Percentiles rank a stretch among this genome's conserved stretches.
phyloP scores from a whole-genome alignment of 176 grass and related monocot genomes.

The Panicum miliaceum region DNA sequence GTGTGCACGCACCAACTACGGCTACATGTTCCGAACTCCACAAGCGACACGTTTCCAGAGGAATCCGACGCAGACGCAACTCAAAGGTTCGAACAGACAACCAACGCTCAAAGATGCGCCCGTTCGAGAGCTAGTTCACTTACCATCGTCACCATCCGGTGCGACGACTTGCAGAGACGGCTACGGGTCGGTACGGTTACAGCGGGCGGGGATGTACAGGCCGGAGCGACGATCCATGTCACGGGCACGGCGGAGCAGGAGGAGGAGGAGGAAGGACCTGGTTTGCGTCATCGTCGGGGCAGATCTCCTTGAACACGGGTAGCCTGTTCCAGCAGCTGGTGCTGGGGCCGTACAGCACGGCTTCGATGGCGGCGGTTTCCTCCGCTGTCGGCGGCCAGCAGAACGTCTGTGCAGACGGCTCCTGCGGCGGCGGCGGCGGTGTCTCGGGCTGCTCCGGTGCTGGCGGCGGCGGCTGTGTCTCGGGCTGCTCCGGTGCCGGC shows the following conservation, averaged over 20 bases:
- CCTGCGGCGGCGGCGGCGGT: no score
- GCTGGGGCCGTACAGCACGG: constrained; percentile 10
- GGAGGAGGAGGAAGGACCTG: background rate
- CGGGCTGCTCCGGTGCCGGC: background rate
- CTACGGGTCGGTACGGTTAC: background rate
- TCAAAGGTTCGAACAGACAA: background rate
- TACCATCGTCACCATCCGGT: background rate
- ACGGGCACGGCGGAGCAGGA: background rate
- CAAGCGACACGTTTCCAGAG: constrained; percentile 20
- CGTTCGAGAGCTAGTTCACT: background rate
- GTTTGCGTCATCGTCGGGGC: background rate
- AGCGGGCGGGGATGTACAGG: background rate
- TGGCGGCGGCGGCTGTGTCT: background rate
- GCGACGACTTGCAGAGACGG: background rate
- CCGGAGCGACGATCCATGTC: background rate
- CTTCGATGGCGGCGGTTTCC: background rate
- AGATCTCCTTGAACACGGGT: constrained; percentile 42
- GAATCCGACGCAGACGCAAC: background rate
- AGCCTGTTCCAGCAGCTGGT: constrained; percentile 7
- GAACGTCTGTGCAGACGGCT: background rate
- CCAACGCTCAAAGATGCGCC: background rate
- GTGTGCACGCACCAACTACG: background rate
- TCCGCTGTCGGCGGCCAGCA: constrained; percentile 34
- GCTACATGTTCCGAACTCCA: background rate
- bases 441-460: background rate